Base-by-base conservation (phyloP, 2,329 filamentous ascomycete genomes). In the Aspergillus pseudoviridinutans region DNA sequence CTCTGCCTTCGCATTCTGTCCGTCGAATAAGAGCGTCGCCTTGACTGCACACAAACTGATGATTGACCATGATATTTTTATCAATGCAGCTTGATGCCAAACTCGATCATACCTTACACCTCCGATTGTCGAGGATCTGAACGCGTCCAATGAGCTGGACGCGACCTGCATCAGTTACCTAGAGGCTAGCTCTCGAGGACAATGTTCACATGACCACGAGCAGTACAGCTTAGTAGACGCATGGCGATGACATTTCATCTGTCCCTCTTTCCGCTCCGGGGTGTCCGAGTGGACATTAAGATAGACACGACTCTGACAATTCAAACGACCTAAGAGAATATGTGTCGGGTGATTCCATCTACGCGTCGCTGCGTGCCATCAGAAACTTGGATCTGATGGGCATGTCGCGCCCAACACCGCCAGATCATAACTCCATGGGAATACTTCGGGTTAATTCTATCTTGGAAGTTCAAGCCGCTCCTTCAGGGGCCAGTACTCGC, bases 201-300 rank as follows among this genome's bases (percentile, higher is more conserved):
- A 27, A 58, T 55, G 56, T 56, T 64, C 64, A 64, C 64, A 62
- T 66, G 64, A 66, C 56, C 49, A 51, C 22, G 54, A 57, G 47
- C 55, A 46, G 50, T 59, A 49, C 59, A 58, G 44, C 35, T 47
- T 38, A 35, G 49, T 58, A 47, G 60, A 50, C 47, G 55, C 60
- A 51, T 55, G 20, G 50, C 50, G 24, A 64, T 58, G 57, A 52
- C 54, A 61, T 62, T 53, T 58, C 53, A 53, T 32, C 49, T 29
- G 29, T 54, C 42, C 54, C 55, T 46, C 41, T 44, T 47, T 41
- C 22, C 24, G 52, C 63, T 72, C 71, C 71, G 68, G 66, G 60
- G 60, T 60, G 60, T 71, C 71, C 70, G 71, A 72, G 66, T 73
- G 71, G 70, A 60, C 57, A 55, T 64, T 50, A 53, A 51, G 51